Conservation (phyloP, 2,329 filamentous ascomycete species). For the Colletotrichum sp. region DNA sequence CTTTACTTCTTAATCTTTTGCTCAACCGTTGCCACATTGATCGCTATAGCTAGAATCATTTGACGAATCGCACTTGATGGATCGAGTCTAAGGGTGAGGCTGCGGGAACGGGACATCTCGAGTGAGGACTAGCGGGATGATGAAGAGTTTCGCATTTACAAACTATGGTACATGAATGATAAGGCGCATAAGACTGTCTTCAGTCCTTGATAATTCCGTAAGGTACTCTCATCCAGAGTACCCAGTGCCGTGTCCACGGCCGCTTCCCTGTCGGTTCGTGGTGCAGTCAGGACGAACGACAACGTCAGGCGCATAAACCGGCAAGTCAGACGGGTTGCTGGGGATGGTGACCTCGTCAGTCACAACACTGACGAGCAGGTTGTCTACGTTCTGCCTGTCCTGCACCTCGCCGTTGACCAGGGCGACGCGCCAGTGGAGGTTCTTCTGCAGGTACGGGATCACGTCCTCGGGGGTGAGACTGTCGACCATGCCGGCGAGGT, state of each 20-base stretch:
- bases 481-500: constrained; percentile 24
- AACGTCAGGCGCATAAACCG: neutral
- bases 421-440: constrained; percentile 29
- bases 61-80: too few relatives aligned
- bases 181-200: neutral
- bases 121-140: too few relatives aligned
- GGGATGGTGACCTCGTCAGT: constrained; percentile 12
- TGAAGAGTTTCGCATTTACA: too few relatives aligned
- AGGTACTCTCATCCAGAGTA: neutral
- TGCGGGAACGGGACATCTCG: too few relatives aligned
- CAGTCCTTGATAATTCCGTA: neutral
- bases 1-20: too few relatives aligned
- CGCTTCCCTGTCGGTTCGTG: neutral
- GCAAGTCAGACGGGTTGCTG: neutral
- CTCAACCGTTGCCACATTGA: too few relatives aligned
- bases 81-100: too few relatives aligned
- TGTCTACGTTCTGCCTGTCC: neutral
- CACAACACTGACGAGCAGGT: constrained; percentile 6
- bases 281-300: neutral
- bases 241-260: constrained; percentile 5
- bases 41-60: too few relatives aligned
- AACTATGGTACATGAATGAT: neutral
- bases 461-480: constrained; percentile 27
- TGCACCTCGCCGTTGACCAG: constrained; percentile 25
- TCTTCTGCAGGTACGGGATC: constrained; percentile 28